phyloP scores from a whole-genome alignment of 2,329 filamentous ascomycete species.

The Hypoxylon sp. region DNA sequence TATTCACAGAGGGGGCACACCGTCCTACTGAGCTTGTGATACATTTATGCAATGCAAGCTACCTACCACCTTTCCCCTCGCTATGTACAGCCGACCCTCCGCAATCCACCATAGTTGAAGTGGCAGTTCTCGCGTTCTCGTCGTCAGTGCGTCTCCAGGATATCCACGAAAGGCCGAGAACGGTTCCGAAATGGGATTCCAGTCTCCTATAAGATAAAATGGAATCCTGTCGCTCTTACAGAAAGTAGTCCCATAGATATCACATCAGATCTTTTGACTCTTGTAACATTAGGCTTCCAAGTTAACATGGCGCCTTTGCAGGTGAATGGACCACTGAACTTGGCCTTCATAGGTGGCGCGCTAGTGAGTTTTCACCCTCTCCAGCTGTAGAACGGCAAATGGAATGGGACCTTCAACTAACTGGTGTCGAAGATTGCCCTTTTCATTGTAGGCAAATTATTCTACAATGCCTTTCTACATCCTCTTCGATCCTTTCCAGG shows the following conservation, averaged over 20 bases:
- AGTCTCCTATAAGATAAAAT: constrained; percentile 30
- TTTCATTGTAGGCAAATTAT: constrained; percentile 14
- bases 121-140: constrained; percentile 4
- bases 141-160: constrained; percentile 3
- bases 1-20: constrained; percentile 14
- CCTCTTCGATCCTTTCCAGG: constrained; percentile 47
- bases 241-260: not conserved
- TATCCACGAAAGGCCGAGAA: constrained; percentile 21
- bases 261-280: not conserved
- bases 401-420: constrained; percentile 17
- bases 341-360: constrained; percentile 26
- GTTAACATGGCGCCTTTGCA: constrained; percentile 33
- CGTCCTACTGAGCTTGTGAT: constrained; percentile 4
- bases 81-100: constrained; percentile 32
- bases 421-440: constrained; percentile 15
- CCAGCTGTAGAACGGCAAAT: not conserved
- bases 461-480: constrained; percentile 48
- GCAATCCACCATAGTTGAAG: constrained; percentile 17
- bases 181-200: constrained; percentile 1
- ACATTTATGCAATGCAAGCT: constrained; percentile 20
- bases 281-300: not conserved
- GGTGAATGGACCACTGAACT: constrained; percentile 15
- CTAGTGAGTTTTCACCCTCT: constrained; percentile 31
- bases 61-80: not conserved
- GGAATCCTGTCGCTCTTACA: not conserved